Conservation (phyloP, 164 flowering plant species). For the Vitis rupestris region DNA sequence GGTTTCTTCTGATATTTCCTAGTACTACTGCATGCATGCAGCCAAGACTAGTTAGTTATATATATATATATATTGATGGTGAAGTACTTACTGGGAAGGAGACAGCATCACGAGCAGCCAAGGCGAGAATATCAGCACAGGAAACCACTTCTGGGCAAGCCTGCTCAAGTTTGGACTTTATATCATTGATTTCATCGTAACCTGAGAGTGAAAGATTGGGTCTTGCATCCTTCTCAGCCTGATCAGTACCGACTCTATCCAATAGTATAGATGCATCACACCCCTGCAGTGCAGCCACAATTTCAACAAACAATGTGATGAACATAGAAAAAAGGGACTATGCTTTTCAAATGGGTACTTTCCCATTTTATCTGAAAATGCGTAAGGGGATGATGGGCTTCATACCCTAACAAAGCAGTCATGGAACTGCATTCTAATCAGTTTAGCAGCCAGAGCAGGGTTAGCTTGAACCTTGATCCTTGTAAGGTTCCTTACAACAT, state of each 20-base stretch:
- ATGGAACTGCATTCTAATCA: constrained; percentile 25
- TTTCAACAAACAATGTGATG: neutral
- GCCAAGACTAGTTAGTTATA: neutral
- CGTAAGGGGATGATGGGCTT: neutral
- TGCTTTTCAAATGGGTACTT: no score
- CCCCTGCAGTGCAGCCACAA: constrained; percentile 12
- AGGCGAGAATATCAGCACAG: constrained; percentile 27
- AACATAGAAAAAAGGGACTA: no score
- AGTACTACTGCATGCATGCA: neutral
- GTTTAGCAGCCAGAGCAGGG: constrained; percentile 15
- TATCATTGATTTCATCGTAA: constrained; percentile 23
- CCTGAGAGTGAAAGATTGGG: constrained; percentile 21
- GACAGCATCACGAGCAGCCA: constrained; percentile 30
- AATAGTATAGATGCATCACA: constrained; percentile 30
- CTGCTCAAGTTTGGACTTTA: constrained; percentile 16
- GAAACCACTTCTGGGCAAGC: constrained; percentile 23
- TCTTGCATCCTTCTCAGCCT: constrained; percentile 24
- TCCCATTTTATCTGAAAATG: neutral
- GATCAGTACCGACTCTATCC: constrained; percentile 8
- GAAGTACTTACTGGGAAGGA: constrained; percentile 17
- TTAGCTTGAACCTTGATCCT: constrained; percentile 11
- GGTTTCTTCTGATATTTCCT: no score
- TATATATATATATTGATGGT: no score
- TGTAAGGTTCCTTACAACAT: constrained; percentile 20
- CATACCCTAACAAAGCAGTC: constrained; percentile 32